Evolutionary conservation across 257 asterid species (phyloP).

Genomic region (Voacanga thouarsii): DNA sequence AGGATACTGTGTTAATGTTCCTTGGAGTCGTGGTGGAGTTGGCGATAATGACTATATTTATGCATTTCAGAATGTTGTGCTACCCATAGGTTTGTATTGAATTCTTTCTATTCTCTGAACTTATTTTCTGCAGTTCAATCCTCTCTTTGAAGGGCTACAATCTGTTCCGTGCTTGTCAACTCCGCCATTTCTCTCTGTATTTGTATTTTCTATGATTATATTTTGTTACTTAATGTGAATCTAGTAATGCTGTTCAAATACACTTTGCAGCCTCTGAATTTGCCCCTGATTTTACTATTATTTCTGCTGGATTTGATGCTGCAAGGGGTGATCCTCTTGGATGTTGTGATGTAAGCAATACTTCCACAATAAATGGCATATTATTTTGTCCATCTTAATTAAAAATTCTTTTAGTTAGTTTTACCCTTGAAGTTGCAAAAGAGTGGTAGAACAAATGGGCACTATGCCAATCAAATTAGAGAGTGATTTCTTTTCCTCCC

Average conservation of each 20-base stretch:
- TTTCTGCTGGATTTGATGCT: constrained; percentile 99
- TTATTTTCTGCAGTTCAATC: neutral
- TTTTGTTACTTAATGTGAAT: neutral
- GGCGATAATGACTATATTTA: constrained; percentile 90
- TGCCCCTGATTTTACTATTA: constrained; percentile 86
- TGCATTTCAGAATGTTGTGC: constrained; percentile 89
- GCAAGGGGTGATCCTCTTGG: constrained; percentile 99
- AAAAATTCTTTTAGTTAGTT: neutral
- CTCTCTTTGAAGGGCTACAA: neutral
- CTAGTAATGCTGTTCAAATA: constrained; percentile 25
- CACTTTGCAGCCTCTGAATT: constrained; percentile 71
- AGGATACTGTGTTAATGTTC: constrained; percentile 94
- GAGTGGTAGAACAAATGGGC: neutral
- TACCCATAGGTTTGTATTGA: constrained; percentile 70
- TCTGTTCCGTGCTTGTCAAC: neutral
- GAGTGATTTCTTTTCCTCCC: neutral
- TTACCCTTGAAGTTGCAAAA: neutral
- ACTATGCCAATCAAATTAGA: neutral
- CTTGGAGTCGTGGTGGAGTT: constrained; percentile 95
- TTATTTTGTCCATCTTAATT: neutral
- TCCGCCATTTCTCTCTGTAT: neutral
- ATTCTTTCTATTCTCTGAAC: constrained; percentile 3
- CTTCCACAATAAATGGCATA: neutral
- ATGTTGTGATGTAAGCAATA: constrained; percentile 77
- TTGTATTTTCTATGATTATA: neutral